Evolutionary conservation across 2,329 filamentous ascomycete species (phyloP), one percentile per base, ranked within the genome.

Genomic region (Arthrinium puccinioides): DNA sequence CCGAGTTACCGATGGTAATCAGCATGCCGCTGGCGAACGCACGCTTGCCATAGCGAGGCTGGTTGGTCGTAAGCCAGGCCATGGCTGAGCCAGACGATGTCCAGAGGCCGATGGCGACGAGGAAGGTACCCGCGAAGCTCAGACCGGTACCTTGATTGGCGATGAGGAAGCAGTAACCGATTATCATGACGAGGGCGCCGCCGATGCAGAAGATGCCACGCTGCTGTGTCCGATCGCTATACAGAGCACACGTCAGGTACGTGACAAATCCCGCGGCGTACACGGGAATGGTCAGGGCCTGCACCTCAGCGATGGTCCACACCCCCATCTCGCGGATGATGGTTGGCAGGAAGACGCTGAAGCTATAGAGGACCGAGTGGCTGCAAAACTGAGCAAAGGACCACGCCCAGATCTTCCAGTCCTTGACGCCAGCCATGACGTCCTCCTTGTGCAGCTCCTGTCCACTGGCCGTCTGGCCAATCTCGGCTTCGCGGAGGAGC

Each of bases 201-300:
- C 69, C 49, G 4, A 76, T 64, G 6, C 68, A 63, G 41, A 76
- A 82, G 1, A 77, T 50, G 0, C 68, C 78, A 29, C 78, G 71
- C 18, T 62, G 63, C 44, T 80, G 76, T 32, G 67, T 67, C 35
- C 64, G 60, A 50, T 84, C 79, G 14, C 72, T 77, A 37, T 78
- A 54, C 40, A 67, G 67, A 6, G 79, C 79, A 8, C 73, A 62
- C 2, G 67, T 39, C 9, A 84, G 59, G 45, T 82, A 84, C 0
- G 66, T 70, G 15, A 78, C 64, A 0, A 78, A 79, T 2, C 80
- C 81, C 1, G 82, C 52, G 0, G 70, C 67, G 44, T 85, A 85
- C 50, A 79, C 79, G 2, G 82, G 82, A 15, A 84, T 77, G 0
- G 81, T 85, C 29, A 85, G 63, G 24, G 77, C 76, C 51, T 86